Evolutionary conservation across 2,329 filamentous ascomycete genomes (phyloP), one percentile per base, ranked within the genome.

Genomic region (Diplodia corticola): DNA sequence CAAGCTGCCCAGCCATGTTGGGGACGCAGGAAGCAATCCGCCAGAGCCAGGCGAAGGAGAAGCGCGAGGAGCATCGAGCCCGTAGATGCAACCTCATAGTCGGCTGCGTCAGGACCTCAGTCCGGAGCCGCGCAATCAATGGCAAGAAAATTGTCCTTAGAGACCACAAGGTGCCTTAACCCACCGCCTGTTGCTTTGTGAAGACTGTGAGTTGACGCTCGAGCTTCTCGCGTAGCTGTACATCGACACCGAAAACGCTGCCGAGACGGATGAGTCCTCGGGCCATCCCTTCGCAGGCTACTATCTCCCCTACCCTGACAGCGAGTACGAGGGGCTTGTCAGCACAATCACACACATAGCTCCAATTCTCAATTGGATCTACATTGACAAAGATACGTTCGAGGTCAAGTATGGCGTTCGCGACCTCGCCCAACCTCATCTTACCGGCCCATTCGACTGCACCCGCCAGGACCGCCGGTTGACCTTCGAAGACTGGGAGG

Each of bases 261-360:
- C 44, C n/a, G 37, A 48, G 10, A 26, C 63, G 5, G 49, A 48
- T 26, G 37, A 55, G 35, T 33, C 40, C 4, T 46, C 57, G 3
- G 57, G 57, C 1, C 85, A 87, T 72, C 80, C 81, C 1, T 84
- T 83, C 48, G 79, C 83, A 33, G 84, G 85, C 0, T 88, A 88
- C 70, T 88, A 85, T 70, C 82, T 88, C 64, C 80, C 82, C 3
- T 88, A 88, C 67, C 85, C 86, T 9, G 83, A 84, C 53, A 77
- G 79, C 10, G 80, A 82, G 5, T 79, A 83, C 13, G 79, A 85
- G 60, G 85, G 85, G 0, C 78, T 86, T 10, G 85, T 87, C 0
- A 84, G 83, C 0, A 85, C 84, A 6, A 83, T 86, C 55, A 80
- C 80, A 10, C 76, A 79, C 46, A 79, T 83, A 53, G 75, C 75